These are phyloP conservation scores for Beauveria sp. DNA, from an alignment of 2,329 filamentous ascomycete species.

Conservation along the genomic window DNA sequence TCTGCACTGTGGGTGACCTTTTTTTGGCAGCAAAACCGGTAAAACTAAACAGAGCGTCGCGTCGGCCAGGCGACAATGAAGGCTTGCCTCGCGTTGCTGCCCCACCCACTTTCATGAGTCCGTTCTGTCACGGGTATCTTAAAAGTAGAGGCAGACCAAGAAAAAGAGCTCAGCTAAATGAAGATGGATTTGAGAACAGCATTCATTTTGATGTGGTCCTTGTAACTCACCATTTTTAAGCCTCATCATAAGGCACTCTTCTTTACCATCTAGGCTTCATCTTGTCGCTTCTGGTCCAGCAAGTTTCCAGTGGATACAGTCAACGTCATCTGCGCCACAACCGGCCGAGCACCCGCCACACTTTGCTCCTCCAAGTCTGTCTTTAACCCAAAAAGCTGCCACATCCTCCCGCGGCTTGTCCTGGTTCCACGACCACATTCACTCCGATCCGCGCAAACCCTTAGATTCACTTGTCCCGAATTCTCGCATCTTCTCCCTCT, in stretches of 20 bases:
- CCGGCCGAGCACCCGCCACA: conserved; percentile 2
- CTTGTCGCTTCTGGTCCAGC: neutral
- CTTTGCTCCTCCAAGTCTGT: neutral
- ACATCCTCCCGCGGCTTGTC: neutral
- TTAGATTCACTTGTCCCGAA: neutral
- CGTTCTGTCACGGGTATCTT: neutral
- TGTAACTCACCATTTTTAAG: no score
- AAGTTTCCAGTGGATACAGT: conserved; percentile 4
- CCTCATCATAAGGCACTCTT: no score
- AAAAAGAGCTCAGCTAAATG: neutral
- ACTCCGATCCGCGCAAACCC: neutral
- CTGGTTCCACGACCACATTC: neutral
- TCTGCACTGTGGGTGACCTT: neutral
- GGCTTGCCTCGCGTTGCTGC: neutral
- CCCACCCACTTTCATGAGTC: neutral
- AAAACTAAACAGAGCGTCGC: conserved; percentile 10
- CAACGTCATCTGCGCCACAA: conserved; percentile 12
- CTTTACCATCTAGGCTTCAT: neutral
- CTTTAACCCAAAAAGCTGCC: neutral
- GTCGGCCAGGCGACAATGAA: conserved; percentile 26
- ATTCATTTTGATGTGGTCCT: no score
- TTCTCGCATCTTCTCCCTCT: no score
- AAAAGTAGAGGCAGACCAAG: neutral
- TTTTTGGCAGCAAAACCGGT: neutral
- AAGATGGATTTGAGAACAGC: neutral